Conservation (phyloP, 495 filamentous ascomycete species). For the Terfezia boudieri region DNA sequence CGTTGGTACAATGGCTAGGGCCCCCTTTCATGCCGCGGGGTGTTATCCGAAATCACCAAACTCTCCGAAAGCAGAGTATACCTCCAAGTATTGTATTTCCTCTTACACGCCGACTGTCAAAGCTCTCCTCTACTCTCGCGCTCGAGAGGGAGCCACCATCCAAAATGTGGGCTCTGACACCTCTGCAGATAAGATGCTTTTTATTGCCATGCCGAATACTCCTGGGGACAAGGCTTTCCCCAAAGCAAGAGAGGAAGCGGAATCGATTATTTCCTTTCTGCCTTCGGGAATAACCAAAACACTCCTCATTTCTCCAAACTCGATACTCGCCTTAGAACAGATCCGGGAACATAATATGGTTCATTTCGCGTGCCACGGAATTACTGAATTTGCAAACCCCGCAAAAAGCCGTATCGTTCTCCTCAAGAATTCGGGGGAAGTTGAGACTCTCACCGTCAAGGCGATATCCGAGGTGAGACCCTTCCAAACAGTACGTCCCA, state of each 20-base stretch:
- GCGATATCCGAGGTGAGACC: background rate
- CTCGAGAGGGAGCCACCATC: background rate
- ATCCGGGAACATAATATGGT: slow-evolving; percentile 3
- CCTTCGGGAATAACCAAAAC: background rate
- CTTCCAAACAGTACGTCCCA: background rate
- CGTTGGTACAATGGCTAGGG: slow-evolving; percentile 2
- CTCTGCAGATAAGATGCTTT: background rate
- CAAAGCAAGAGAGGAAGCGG: slow-evolving; percentile 1
- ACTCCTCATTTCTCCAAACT: background rate
- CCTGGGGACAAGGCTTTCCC: slow-evolving; percentile 6
- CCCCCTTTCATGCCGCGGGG: slow-evolving; percentile 15
- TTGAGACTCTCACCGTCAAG: background rate
- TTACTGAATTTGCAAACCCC: slow-evolving; percentile 3
- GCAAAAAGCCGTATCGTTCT: slow-evolving; percentile 13
- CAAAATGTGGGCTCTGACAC: background rate
- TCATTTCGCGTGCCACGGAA: slow-evolving; percentile 17
- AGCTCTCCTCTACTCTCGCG: slow-evolving; percentile 8
- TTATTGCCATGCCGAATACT: slow-evolving; percentile 13
- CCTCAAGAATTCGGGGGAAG: background rate
- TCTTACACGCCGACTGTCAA: slow-evolving; percentile 17
- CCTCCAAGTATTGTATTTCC: slow-evolving; percentile 6
- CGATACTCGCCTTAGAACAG: background rate
- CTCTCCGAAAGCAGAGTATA: slow-evolving; percentile 3
- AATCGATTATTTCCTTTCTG: background rate
- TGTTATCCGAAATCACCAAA: slow-evolving; percentile 6